Evolutionary conservation across 176 grass and related monocot genomes (phyloP).

Genomic region (Chloris gayana): DNA sequence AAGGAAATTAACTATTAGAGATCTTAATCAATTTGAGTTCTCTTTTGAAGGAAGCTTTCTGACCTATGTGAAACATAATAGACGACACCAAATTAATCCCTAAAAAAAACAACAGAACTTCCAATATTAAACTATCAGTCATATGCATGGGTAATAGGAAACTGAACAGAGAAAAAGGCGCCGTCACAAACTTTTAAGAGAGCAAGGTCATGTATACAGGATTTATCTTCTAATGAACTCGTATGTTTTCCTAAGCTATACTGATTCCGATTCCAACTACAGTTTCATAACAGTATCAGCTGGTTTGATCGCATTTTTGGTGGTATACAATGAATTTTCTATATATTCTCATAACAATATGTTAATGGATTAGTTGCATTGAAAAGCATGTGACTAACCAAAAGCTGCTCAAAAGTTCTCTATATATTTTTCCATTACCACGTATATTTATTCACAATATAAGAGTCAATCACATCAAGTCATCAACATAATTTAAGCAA

Average conservation of each 20-base stretch:
- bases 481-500: neutral
- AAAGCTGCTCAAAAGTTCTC: neutral
- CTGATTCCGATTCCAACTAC: neutral
- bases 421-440: neutral
- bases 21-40: neutral
- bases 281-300: neutral
- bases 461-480: neutral
- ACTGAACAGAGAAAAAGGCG: neutral
- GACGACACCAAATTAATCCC: neutral
- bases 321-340: slow-evolving; percentile 4
- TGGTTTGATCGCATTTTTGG: neutral
- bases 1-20: neutral
- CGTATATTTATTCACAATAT: neutral
- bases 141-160: neutral
- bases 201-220: neutral
- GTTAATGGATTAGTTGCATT: too few species aligned
- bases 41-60: neutral
- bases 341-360: too few species aligned
- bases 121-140: neutral
- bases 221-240: neutral
- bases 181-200: neutral
- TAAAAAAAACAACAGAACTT: slow-evolving; percentile 4
- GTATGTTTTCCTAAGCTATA: neutral
- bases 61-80: neutral
- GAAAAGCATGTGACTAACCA: neutral